Evolutionary conservation across 2,329 filamentous ascomycete genomes (phyloP), one percentile per base, ranked within the genome.

Genomic region (Paraconiothyrium brasiliense): DNA sequence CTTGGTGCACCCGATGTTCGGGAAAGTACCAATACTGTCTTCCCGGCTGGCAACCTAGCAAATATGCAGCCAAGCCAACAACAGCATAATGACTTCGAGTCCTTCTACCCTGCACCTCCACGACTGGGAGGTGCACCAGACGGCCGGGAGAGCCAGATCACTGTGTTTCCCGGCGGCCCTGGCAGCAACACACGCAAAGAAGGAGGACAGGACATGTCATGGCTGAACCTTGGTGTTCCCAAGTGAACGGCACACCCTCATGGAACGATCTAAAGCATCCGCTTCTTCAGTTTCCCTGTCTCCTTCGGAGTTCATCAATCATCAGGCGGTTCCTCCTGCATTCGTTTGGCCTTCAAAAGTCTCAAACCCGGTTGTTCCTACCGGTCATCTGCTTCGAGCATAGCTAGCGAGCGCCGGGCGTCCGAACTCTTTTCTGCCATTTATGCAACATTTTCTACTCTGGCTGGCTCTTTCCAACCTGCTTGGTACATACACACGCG

Each of bases 171-270:
- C 43, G 67, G 62, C 59, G 41, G 27, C 2, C 65, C 63, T 8
- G 57, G 59, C 50, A 58, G 66, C 14, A 63, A 64, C 22, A 62
- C 67, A 39, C 59, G 58, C n/a, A 71, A 71, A 56, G 66, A 71
- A 34, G 67, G 62, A 51, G 69, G 74, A 39, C 85, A 51, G 81
- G 91, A 93, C 76, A 92, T 93, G 89, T 92, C 90, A 78, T 94
- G 91, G 91, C 79, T 94, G 65, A 93, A 93, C 72, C 83, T 93
- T 20, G 89, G 88, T 50, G 85, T 71, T 48, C 72, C 69, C 44
- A 71, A 70, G 62, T 72, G 60, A 68, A 65, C 65, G 59, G 58
- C 39, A 20, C 14, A 48, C 22, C 52, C 57, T 54, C 55, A 13
- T 20, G 37, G 47, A 60, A 56, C 55, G 47, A 57, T 49, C 24